Conservation (phyloP, 306 rosid species). For the Cucurbita argyrosperma region DNA sequence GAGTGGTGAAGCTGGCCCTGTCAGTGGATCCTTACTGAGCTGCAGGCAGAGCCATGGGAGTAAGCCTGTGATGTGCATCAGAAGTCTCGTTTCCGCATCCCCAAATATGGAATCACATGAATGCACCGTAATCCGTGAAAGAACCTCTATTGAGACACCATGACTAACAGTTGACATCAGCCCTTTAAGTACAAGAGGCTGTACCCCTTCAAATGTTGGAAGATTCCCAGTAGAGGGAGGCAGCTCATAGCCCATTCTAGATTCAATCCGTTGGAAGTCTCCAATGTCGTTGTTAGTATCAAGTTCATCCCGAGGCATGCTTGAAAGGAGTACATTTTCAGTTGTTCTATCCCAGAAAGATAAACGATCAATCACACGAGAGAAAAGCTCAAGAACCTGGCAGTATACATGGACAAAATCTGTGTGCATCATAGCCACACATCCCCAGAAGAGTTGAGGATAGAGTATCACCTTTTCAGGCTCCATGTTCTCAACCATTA, state of each 20-base stretch:
- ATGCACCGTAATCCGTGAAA: slow-evolving; percentile 77
- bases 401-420: slow-evolving; percentile 98
- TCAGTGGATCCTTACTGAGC: slow-evolving; percentile 62
- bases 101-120: slow-evolving; percentile 97
- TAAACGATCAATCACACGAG: slow-evolving; percentile 86
- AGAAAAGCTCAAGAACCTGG: slow-evolving; percentile 96
- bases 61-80: slow-evolving; percentile 95
- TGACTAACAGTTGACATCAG: slow-evolving; percentile 89
- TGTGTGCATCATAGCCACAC: slow-evolving; percentile 99
- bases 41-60: slow-evolving; percentile 98
- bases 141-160: slow-evolving; percentile 83
- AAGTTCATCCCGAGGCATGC: slow-evolving; percentile 95
- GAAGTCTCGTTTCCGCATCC: slow-evolving; percentile 76
- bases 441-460: slow-evolving; percentile 98
- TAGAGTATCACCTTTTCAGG: slow-evolving; percentile 98
- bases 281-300: slow-evolving; percentile 38
- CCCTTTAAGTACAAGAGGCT: slow-evolving; percentile 95
- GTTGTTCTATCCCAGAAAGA: slow-evolving; percentile 88
- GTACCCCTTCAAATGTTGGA: slow-evolving; percentile 94
- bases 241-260: slow-evolving; percentile 64
- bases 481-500: slow-evolving; percentile 99
- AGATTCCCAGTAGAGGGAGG: slow-evolving; percentile 55
- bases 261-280: slow-evolving; percentile 72
- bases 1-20: slow-evolving; percentile 79
- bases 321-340: slow-evolving; percentile 95